phyloP scores from a whole-genome alignment of 305 asterid genomes.

The Fraxinus paxiana region DNA sequence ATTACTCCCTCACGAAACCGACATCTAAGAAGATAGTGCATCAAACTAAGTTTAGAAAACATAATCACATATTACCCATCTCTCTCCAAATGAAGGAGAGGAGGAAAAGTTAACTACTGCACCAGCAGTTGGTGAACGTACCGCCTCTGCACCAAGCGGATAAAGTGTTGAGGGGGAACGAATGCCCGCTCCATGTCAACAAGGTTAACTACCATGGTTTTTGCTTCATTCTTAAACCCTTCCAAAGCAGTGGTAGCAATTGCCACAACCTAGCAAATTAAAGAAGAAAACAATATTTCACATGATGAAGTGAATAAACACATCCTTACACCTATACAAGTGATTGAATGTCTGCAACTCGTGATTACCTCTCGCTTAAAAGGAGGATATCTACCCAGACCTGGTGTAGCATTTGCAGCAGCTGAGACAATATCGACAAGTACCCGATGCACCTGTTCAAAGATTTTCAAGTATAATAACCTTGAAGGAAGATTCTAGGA shows the following conservation, averaged over 20 bases:
- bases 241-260: slow-evolving; percentile 90
- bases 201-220: slow-evolving; percentile 93
- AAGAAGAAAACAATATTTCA: slow-evolving; percentile 17
- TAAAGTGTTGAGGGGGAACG: slow-evolving; percentile 98
- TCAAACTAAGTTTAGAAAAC: neutral
- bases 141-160: slow-evolving; percentile 95
- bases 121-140: slow-evolving; percentile 31
- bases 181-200: slow-evolving; percentile 99
- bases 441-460: slow-evolving; percentile 80
- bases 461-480: slow-evolving; percentile 11
- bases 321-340: neutral
- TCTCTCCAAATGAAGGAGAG: neutral
- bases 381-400: slow-evolving; percentile 99
- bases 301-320: slow-evolving; percentile 16
- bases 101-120: neutral
- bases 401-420: slow-evolving; percentile 95
- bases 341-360: neutral
- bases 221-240: slow-evolving; percentile 82
- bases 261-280: slow-evolving; percentile 55
- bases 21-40: slow-evolving; percentile 10
- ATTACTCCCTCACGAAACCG: neutral
- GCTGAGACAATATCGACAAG: slow-evolving; percentile 85
- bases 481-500: slow-evolving; percentile 13
- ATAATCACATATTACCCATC: neutral
- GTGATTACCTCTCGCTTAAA: slow-evolving; percentile 83